Base-by-base conservation (phyloP, 768 basidiomycete species). In the Mycena floridula region DNA sequence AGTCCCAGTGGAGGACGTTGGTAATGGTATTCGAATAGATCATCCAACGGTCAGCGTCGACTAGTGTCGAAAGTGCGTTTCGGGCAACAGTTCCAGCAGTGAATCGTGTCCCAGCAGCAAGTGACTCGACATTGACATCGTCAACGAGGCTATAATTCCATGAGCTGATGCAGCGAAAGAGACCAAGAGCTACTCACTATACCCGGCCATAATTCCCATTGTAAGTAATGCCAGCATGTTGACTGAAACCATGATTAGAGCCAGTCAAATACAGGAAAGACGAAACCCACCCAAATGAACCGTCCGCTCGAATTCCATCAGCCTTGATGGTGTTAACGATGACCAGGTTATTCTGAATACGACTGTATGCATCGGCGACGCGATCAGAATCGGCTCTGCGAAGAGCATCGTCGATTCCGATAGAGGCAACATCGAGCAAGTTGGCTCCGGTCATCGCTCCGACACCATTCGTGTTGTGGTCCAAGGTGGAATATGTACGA, bases 121-220 rank as follows among this genome's bases (percentile, higher is more conserved):
- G 72, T 11, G 76, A 67, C 55, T 87, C 82, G 6, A 85, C 61
- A 45, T 74, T 72, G 12, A 86, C 66, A 44, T 81, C 72, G 42
- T 77, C 79, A 50, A 82, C 82, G 9, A 77, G 61, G 52, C 81
- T 83, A 40, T n/a, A 41, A 42, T 3, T 35, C 4, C 18, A 35
- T 35, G 15, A 35, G 18, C 13, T 35, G 3, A 35, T 15, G 32
- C 32, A 35, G 15, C 32, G 18, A 18, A n/a, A n/a, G 4, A 35
- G 36, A 9, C 38, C 11, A 22, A 20, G 4, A 12, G 12, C 9
- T 4, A 56, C 66, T 54, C 16, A 68, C 73, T 53, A 56, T 47
- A 69, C 72, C 46, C 71, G 71, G 15, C 76, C 85, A 50, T 87
- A 86, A 54, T 85, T 85, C 30, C 84, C 85, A 40, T 80, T 82